These are phyloP conservation scores for Trichophyton simii DNA, from an alignment of 2,329 filamentous ascomycete genomes.

Conservation along the genomic window DNA sequence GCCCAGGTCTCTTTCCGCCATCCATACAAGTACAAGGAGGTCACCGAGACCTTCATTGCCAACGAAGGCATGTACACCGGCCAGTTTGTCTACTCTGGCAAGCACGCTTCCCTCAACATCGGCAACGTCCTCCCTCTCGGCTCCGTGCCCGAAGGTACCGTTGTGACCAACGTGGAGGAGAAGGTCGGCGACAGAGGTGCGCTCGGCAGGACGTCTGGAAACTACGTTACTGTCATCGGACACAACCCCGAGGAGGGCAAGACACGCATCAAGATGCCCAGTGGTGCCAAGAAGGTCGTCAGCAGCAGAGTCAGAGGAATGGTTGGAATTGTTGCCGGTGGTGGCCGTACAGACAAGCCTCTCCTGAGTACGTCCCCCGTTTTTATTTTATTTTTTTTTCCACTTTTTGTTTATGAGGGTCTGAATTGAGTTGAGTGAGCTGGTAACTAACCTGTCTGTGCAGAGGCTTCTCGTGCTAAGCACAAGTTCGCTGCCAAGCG, in stretches of 20 bases:
- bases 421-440: background rate
- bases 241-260: slow-evolving; percentile 99
- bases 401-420: background rate
- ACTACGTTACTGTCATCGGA: slow-evolving; percentile 97
- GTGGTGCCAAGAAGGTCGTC: slow-evolving; percentile 97
- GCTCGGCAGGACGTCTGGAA: slow-evolving; percentile 92
- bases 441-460: slow-evolving; percentile 27
- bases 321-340: slow-evolving; percentile 98
- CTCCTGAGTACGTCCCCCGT: slow-evolving; percentile 59
- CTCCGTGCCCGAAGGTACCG: slow-evolving; percentile 96
- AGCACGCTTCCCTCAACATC: slow-evolving; percentile 93
- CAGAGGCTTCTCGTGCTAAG: slow-evolving; percentile 98
- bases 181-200: slow-evolving; percentile 94
- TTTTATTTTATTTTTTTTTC: background rate
- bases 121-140: slow-evolving; percentile 93
- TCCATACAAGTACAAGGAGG: slow-evolving; percentile 95
- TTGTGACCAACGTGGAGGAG: slow-evolving; percentile 98
- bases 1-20: slow-evolving; percentile 95
- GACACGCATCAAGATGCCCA: slow-evolving; percentile 99
- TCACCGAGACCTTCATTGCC: slow-evolving; percentile 99
- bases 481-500: slow-evolving; percentile 99
- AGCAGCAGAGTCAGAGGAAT: slow-evolving; percentile 87
- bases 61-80: slow-evolving; percentile 99
- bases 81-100: slow-evolving; percentile 99
- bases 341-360: slow-evolving; percentile 99